Conservation (phyloP, 495 filamentous ascomycete species). For the Apodospora peruviana region DNA sequence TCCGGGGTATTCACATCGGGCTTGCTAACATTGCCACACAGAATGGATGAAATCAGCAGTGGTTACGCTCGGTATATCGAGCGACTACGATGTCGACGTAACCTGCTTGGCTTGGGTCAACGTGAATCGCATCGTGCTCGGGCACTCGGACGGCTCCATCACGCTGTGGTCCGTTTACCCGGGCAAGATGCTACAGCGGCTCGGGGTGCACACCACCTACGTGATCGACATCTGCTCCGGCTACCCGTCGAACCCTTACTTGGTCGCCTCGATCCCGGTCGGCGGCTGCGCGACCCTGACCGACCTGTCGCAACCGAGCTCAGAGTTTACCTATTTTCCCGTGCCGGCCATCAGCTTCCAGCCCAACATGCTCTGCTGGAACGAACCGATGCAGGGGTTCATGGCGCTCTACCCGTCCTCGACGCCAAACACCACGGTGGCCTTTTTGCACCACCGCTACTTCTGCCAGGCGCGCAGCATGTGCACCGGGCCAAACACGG, state of each 20-base stretch:
- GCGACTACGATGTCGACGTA: conserved; percentile 37
- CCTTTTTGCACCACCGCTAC: conserved; percentile 39
- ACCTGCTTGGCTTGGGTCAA: conserved; percentile 45
- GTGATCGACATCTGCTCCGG: conserved; percentile 43
- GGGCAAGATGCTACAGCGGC: conserved; percentile 29
- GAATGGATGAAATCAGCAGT: conserved; percentile 36
- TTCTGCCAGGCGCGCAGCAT: conserved; percentile 42
- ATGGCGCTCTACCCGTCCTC: conserved; percentile 40
- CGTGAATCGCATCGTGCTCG: conserved; percentile 40
- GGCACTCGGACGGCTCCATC: conserved; percentile 43
- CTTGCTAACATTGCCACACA: conserved; percentile 16
- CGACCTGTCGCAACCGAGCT: conserved; percentile 38
- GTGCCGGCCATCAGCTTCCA: conserved; percentile 40
- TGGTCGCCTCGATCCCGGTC: conserved; percentile 40
- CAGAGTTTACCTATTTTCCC: conserved; percentile 40
- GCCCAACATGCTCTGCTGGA: conserved; percentile 42
- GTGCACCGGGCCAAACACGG: conserved; percentile 36
- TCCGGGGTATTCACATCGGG: no score
- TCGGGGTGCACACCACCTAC: conserved; percentile 35
- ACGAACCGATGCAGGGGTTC: conserved; percentile 40
- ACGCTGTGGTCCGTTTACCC: conserved; percentile 44
- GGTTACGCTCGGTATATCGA: conserved; percentile 30
- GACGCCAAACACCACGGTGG: conserved; percentile 40
- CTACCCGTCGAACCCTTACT: conserved; percentile 40
- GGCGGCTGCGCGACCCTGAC: conserved; percentile 40